Base-by-base conservation (phyloP, 352 stramenopile genomes). In the Pythium vanterpoolii region DNA sequence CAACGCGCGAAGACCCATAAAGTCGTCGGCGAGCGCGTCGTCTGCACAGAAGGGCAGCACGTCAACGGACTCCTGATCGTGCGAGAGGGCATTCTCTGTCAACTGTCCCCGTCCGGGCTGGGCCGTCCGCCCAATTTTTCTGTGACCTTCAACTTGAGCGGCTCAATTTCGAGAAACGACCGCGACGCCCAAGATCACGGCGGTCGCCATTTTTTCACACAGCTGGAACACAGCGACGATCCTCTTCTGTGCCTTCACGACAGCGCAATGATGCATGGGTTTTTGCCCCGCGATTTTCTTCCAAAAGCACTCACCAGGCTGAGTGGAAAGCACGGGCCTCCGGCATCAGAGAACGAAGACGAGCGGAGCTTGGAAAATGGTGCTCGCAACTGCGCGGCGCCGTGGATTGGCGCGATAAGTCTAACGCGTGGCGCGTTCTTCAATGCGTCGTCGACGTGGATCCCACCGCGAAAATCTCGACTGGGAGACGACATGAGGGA, bases 41-140 rank as follows among this genome's bases (percentile, higher is more conserved):
- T 89, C 23, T 87, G 73, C 42, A 76, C 68, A 5, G 76, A 86
- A 57, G 79, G 73, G 0, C 79, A 89, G 39, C 59, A 62, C 49
- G 67, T 89, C 14, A 73, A 85, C 48, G 79, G 79, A 0, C 55
- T 89, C 26, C 38, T 87, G 13, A 52, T 89, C 21, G 74, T 87
- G 36, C 68, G 65, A 5, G 64, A 85, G 21, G 79, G 79, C 6
- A 62, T 83, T 31, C 54, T 84, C 4, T 89, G 71, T 27, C 68
- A 83, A 36, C 60, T 89, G 24, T 61, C 62, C 0, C 74, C 79
- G 10, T 82, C 73, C 10, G 53, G 61, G 0, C 48, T 89, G 9
- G 62, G 27, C 0, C 62, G 70, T 10, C 73, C 79, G 10, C 74
- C 73, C 14, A 68, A 86, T 48, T 62, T 83, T 26, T 78, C 73